Conservation (phyloP, 345 rosid genomes). For the Abelmoschus esculentus region DNA sequence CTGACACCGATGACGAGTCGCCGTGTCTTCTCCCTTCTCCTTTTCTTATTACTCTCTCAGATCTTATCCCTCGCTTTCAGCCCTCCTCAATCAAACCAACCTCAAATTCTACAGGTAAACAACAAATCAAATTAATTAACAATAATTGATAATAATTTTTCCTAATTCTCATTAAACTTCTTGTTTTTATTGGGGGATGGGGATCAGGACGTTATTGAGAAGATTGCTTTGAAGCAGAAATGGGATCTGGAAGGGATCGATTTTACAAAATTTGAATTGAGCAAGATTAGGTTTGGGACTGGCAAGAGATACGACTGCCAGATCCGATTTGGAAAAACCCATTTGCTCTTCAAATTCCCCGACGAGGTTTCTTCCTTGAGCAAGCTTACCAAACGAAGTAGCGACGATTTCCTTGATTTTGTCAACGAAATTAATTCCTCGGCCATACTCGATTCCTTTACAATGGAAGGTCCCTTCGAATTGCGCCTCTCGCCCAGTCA, state of each 20-base stretch:
- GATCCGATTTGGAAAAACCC: constrained; percentile 51
- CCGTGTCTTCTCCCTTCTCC: constrained; percentile 9
- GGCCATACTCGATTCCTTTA: constrained; percentile 37
- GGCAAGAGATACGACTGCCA: constrained; percentile 51
- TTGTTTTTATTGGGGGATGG: too few species aligned
- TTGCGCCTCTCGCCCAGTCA: constrained; percentile 33
- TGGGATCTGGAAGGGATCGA: constrained; percentile 45
- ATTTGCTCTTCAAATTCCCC: constrained; percentile 42
- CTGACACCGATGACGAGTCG: not conserved
- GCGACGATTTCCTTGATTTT: constrained; percentile 31
- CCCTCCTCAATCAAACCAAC: constrained; percentile 21
- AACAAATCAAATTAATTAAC: not conserved
- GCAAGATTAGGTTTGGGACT: constrained; percentile 37
- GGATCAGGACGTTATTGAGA: constrained; percentile 57
- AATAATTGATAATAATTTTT: not conserved
- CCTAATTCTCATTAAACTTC: not conserved
- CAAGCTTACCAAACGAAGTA: constrained; percentile 18
- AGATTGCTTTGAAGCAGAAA: constrained; percentile 41
- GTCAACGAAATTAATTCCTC: constrained; percentile 28
- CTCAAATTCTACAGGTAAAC: constrained; percentile 34
- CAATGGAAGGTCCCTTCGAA: constrained; percentile 64
- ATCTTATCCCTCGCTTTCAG: constrained; percentile 19
- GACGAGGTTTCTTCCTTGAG: constrained; percentile 49
- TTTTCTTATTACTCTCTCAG: constrained; percentile 21
- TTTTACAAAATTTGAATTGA: constrained; percentile 34